Evolutionary conservation across 495 filamentous ascomycete species (phyloP), one percentile per base, ranked within the genome.

Genomic region (Friedmanniomyces endolithicus): DNA sequence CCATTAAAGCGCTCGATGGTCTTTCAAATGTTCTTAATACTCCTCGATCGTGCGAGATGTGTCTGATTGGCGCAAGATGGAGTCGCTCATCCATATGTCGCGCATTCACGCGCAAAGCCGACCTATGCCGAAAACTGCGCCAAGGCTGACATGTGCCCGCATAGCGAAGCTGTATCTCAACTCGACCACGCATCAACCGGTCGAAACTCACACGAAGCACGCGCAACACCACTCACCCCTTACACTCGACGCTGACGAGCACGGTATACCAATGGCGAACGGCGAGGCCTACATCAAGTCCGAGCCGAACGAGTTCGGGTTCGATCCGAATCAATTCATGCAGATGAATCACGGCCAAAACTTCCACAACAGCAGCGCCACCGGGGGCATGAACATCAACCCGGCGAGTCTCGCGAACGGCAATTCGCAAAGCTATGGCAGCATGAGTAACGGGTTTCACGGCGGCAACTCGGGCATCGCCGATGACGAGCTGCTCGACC

Each of bases 321-420:
- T 74, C 67, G 68, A 75, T 61, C 68, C 69, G 27, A 70, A 78
- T 58, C 70, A 70, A 63, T 75, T 73, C 65, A 77, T 79, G 66
- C 72, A 81, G 52, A 86, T 78, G 67, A 73, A 74, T 48, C 79
- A 85, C 75, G 65, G 74, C 24, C 78, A 81, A 57, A 78, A 85
- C 53, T 83, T 80, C 25, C 69, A 74, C 59, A 70, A 71, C 19
- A 14, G 14, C 61, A 74, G n/a, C n/a, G n/a, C 74, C 50, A 76
- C 79, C 59, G 77, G 77, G 55, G 72, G 74, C 57, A 78, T 73
- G 27, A 81, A 78, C 65, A 82, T 96, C 57, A 87, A 96, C 63
- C 92, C 92, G 1, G 90, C 85, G 44, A 87, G 92, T 45, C 74
- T 98, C 55, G 80, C 81, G 47, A 64, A 65, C 27, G 63, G 61